These are phyloP conservation scores for Cicer judaicum DNA, from an alignment of 306 rosid species.

Conservation along the genomic window DNA sequence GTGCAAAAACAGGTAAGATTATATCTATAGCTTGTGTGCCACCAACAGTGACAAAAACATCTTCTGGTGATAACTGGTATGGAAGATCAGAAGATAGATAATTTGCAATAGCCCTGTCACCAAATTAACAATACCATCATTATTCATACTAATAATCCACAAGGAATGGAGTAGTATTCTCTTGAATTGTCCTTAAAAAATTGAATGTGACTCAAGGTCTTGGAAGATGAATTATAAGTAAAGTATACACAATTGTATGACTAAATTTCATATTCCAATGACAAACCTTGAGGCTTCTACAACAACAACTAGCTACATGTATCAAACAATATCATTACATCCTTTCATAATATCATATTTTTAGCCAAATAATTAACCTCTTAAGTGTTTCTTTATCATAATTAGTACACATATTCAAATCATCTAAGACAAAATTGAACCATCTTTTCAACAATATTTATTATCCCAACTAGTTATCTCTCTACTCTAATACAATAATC, in stretches of 20 bases:
- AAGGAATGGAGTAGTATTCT: neutral
- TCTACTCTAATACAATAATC: neutral
- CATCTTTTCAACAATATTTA: neutral
- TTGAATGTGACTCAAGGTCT: neutral
- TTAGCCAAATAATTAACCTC: too few relatives aligned
- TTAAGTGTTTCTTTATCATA: neutral
- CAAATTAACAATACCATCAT: neutral
- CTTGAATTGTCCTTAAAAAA: neutral
- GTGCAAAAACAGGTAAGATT: conserved; percentile 58
- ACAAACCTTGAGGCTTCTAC: too few relatives aligned
- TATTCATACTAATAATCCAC: neutral
- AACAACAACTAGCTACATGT: too few relatives aligned
- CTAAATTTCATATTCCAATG: too few relatives aligned
- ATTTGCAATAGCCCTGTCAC: conserved; percentile 56
- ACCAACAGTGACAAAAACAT: conserved; percentile 61
- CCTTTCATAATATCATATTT: too few relatives aligned
- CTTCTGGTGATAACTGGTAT: conserved; percentile 44
- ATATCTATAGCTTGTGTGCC: conserved; percentile 72
- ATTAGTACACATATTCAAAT: neutral
- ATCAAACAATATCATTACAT: too few relatives aligned
- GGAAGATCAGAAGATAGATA: conserved; percentile 53
- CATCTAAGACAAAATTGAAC: neutral
- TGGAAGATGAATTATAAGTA: too few relatives aligned
- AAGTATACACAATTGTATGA: too few relatives aligned
- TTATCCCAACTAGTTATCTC: neutral